These are phyloP conservation scores for Cytospora chrysosperma DNA, from an alignment of 2,329 filamentous ascomycete genomes.

Conservation along the genomic window DNA sequence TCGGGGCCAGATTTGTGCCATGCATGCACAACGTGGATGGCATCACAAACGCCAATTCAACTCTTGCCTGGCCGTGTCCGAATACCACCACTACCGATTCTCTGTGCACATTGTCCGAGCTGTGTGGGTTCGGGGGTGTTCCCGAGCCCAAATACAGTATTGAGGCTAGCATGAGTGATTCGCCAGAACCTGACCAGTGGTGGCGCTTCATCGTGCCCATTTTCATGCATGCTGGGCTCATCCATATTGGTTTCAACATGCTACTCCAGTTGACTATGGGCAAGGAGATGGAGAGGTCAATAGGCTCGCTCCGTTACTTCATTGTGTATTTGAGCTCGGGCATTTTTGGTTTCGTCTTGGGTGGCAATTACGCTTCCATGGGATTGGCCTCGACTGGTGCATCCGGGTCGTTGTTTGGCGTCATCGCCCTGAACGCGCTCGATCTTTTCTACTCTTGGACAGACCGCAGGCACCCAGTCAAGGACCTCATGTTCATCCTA, in stretches of 20 bases:
- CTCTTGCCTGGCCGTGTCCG: slow-evolving; percentile 74
- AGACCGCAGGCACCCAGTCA: slow-evolving; percentile 71
- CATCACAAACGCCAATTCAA: slow-evolving; percentile 53
- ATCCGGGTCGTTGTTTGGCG: slow-evolving; percentile 86
- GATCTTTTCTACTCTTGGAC: slow-evolving; percentile 93
- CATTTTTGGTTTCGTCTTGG: slow-evolving; percentile 94
- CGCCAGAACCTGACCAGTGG: slow-evolving; percentile 83
- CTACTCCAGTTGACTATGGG: slow-evolving; percentile 86
- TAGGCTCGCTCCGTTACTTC: slow-evolving; percentile 83
- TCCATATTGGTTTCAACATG: slow-evolving; percentile 96
- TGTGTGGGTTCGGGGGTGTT: slow-evolving; percentile 82
- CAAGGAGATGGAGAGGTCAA: slow-evolving; percentile 87
- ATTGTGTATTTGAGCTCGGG: slow-evolving; percentile 88
- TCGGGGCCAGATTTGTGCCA: slow-evolving; percentile 88
- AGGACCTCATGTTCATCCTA: slow-evolving; percentile 83
- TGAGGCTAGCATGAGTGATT: slow-evolving; percentile 43
- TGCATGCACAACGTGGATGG: slow-evolving; percentile 86
- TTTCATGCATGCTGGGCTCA: slow-evolving; percentile 88
- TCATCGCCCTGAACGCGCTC: slow-evolving; percentile 83
- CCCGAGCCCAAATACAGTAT: slow-evolving; percentile 62
- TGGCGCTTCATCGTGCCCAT: slow-evolving; percentile 94
- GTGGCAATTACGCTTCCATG: slow-evolving; percentile 85
- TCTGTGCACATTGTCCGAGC: slow-evolving; percentile 69
- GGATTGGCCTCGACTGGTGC: slow-evolving; percentile 83
- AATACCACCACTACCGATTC: slow-evolving; percentile 60